These are phyloP conservation scores for Boletales sp. DNA, from an alignment of 768 basidiomycete species.

Conservation along the genomic window DNA sequence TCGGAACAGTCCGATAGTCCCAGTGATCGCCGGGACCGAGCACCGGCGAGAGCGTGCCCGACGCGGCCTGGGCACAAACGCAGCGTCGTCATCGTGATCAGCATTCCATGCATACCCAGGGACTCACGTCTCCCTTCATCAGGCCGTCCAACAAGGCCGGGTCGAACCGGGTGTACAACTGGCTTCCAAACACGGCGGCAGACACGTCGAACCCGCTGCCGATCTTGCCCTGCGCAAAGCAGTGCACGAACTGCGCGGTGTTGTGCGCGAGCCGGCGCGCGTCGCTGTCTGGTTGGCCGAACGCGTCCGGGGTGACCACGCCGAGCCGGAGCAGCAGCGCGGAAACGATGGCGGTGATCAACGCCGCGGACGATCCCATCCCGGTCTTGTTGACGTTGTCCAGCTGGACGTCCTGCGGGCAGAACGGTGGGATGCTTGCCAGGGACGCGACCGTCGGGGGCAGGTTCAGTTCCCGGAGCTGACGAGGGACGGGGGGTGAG, in stretches of 20 bases:
- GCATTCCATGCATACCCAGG: background rate
- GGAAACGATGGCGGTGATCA: slow-evolving; percentile 92
- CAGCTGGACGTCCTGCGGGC: slow-evolving; percentile 61
- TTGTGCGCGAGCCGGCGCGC: slow-evolving; percentile 78
- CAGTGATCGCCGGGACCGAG: slow-evolving; percentile 58
- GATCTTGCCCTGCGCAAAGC: slow-evolving; percentile 95
- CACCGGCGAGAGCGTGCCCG: slow-evolving; percentile 39
- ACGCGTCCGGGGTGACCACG: slow-evolving; percentile 51
- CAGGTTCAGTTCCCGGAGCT: slow-evolving; percentile 65
- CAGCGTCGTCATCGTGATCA: slow-evolving; percentile 1
- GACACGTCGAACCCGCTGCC: slow-evolving; percentile 98
- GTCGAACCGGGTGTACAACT: slow-evolving; percentile 86
- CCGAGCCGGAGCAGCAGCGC: slow-evolving; percentile 75
- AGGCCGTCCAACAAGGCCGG: slow-evolving; percentile 39
- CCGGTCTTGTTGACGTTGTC: slow-evolving; percentile 96
- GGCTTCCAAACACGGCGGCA: slow-evolving; percentile 91
- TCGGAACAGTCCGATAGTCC: slow-evolving; percentile 67
- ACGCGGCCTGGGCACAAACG: slow-evolving; percentile 9
- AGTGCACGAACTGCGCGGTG: slow-evolving; percentile 91
- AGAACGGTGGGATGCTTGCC: slow-evolving; percentile 70
- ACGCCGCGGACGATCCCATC: slow-evolving; percentile 92
- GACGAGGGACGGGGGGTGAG: slow-evolving; percentile 2
- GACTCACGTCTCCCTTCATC: slow-evolving; percentile 25
- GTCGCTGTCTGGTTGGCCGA: slow-evolving; percentile 40
- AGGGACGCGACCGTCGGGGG: slow-evolving; percentile 65